Conservation (phyloP, 148 eudicot species). For the Fallopia convolvulus region DNA sequence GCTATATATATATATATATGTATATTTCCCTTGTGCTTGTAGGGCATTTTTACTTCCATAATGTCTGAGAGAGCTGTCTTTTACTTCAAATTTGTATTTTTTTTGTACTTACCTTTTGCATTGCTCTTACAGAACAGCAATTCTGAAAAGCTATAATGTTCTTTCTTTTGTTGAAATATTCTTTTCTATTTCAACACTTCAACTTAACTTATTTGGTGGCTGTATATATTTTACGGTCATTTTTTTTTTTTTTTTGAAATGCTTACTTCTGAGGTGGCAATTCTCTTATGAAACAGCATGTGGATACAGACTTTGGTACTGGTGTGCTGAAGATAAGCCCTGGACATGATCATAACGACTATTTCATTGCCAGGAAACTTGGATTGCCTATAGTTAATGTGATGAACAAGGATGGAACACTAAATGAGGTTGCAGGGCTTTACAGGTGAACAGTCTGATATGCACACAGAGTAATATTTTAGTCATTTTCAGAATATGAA, state of each 20-base stretch:
- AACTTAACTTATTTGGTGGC: not conserved
- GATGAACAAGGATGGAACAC: slow-evolving; percentile 94
- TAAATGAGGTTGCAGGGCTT: slow-evolving; percentile 88
- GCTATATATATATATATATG: not conserved
- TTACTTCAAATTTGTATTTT: not conserved
- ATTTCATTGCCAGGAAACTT: slow-evolving; percentile 87
- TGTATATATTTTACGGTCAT: not conserved
- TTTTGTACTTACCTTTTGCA: not conserved
- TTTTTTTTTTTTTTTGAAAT: not conserved
- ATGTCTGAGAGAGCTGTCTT: not conserved
- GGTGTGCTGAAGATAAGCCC: slow-evolving; percentile 98
- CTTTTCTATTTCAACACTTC: not conserved
- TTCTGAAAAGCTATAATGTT: not conserved
- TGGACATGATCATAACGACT: slow-evolving; percentile 98
- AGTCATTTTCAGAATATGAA: not conserved
- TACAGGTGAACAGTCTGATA: slow-evolving; percentile 37
- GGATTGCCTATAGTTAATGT: slow-evolving; percentile 94
- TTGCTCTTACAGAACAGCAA: not conserved
- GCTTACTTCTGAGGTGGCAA: not conserved
- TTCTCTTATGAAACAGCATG: slow-evolving; percentile 43
- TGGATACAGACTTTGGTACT: slow-evolving; percentile 94
- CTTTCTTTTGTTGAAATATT: not conserved
- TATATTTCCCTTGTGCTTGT: not conserved
- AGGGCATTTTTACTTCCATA: not conserved
- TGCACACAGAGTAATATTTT: not conserved